Conservation (phyloP, 345 rosid species). For the Citrus reticulata region DNA sequence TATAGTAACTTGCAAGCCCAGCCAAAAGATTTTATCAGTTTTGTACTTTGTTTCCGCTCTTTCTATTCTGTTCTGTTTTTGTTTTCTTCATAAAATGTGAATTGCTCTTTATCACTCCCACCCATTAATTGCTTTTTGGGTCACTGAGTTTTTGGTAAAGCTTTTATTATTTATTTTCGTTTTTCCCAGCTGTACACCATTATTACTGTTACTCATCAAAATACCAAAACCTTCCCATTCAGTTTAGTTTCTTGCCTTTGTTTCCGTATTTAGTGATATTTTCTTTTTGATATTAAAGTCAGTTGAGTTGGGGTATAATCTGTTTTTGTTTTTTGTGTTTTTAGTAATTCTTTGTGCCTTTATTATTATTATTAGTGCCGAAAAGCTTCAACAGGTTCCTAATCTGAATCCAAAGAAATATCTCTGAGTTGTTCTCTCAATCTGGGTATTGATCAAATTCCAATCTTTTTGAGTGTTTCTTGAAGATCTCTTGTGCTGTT, state of each 20-base stretch:
- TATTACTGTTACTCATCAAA: slow-evolving; percentile 6
- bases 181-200: slow-evolving; percentile 31
- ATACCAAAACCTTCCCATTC: slow-evolving; percentile 4
- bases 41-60: neutral
- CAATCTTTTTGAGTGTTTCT: slow-evolving; percentile 3
- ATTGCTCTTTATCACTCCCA: neutral
- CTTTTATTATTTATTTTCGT: neutral
- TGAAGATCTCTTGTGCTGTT: slow-evolving; percentile 1
- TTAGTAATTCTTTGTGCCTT: neutral
- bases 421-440: slow-evolving; percentile 2
- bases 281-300: neutral
- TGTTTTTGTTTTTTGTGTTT: slow-evolving; percentile 7
- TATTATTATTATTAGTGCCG: slow-evolving; percentile 5
- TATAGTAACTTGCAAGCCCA: slow-evolving; percentile 9
- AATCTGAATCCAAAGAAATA: slow-evolving; percentile 10
- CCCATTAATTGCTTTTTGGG: slow-evolving; percentile 19
- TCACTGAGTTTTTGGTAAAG: slow-evolving; percentile 16
- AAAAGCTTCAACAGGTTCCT: slow-evolving; percentile 8
- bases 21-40: slow-evolving; percentile 13
- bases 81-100: slow-evolving; percentile 12
- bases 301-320: slow-evolving; percentile 15
- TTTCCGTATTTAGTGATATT: slow-evolving; percentile 5
- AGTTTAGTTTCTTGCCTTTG: neutral
- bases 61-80: neutral
- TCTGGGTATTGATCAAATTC: slow-evolving; percentile 15